Conservation (phyloP, 2,329 filamentous ascomycete genomes). For the Calonectria ilicicola region DNA sequence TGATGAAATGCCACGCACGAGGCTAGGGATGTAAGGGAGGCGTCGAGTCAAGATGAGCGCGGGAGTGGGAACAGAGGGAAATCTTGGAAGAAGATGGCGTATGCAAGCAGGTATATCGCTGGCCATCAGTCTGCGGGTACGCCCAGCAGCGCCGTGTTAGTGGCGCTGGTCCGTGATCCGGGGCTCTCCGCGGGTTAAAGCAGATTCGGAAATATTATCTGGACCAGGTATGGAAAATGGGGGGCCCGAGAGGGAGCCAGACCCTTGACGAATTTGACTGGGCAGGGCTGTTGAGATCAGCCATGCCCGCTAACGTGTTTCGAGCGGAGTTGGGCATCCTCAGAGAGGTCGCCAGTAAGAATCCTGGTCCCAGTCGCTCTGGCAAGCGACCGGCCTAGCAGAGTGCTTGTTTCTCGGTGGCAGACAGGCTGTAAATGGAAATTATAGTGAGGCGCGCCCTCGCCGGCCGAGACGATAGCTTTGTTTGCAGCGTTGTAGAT, state of each 20-base stretch:
- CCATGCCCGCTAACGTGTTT: slow-evolving; percentile 56
- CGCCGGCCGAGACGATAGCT: background rate
- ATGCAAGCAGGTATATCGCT: slow-evolving; percentile 48
- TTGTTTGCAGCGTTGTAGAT: background rate
- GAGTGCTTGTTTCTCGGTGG: slow-evolving; percentile 38
- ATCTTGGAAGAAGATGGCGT: slow-evolving; percentile 41
- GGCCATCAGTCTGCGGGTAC: slow-evolving; percentile 47
- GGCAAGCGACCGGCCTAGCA: slow-evolving; percentile 31
- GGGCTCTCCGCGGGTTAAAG: slow-evolving; percentile 60
- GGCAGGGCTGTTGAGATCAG: slow-evolving; percentile 54
- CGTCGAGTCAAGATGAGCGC: slow-evolving; percentile 42
- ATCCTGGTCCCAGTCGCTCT: slow-evolving; percentile 40
- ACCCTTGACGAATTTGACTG: slow-evolving; percentile 52
- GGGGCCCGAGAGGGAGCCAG: slow-evolving; percentile 46
- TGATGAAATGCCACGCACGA: slow-evolving; percentile 40
- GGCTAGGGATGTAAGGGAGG: slow-evolving; percentile 42
- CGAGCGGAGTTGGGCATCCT: slow-evolving; percentile 52
- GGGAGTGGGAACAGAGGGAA: slow-evolving; percentile 41
- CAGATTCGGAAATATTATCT: slow-evolving; percentile 64
- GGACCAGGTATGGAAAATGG: slow-evolving; percentile 54
- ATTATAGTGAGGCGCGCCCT: background rate
- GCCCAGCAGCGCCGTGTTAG: slow-evolving; percentile 47
- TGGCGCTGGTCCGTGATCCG: slow-evolving; percentile 52
- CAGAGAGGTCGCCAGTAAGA: slow-evolving; percentile 42
- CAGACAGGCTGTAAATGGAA: slow-evolving; percentile 21